These are phyloP conservation scores for Rosa multiflora DNA, from an alignment of 306 rosid species.

Conservation along the genomic window DNA sequence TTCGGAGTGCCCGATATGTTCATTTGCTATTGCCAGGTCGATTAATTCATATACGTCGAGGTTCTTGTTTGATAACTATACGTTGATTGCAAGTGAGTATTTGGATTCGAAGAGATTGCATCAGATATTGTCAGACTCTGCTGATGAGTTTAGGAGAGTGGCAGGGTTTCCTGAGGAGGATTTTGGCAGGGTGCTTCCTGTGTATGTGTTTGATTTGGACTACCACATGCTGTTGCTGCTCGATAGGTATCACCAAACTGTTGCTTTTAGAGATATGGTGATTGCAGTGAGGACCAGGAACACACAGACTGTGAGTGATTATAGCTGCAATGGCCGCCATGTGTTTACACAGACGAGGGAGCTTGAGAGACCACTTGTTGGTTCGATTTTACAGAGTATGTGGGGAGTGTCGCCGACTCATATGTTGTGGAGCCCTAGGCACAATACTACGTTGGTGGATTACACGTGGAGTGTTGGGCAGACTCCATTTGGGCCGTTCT, in stretches of 20 bases:
- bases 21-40: constrained; percentile 71
- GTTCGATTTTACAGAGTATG: constrained; percentile 93
- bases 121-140: constrained; percentile 71
- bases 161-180: constrained; percentile 71
- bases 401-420: constrained; percentile 99
- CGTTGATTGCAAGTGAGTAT: constrained; percentile 92
- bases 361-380: constrained; percentile 87
- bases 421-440: constrained; percentile 80
- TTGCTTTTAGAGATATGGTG: constrained; percentile 92
- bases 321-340: constrained; percentile 81
- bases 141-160: constrained; percentile 61
- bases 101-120: constrained; percentile 89
- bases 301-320: constrained; percentile 90
- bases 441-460: constrained; percentile 81
- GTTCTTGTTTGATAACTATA: constrained; percentile 83
- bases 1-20: constrained; percentile 57
- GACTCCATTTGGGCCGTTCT: constrained; percentile 95
- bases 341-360: constrained; percentile 70
- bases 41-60: constrained; percentile 80
- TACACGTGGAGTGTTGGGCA: constrained; percentile 97
- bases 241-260: constrained; percentile 89
- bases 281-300: constrained; percentile 86
- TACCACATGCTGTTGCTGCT: constrained; percentile 47
- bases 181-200: constrained; percentile 69
- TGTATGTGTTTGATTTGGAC: constrained; percentile 89